Evolutionary conservation across 2,329 filamentous ascomycete species (phyloP).

Genomic region (Exophiala bonariae): DNA sequence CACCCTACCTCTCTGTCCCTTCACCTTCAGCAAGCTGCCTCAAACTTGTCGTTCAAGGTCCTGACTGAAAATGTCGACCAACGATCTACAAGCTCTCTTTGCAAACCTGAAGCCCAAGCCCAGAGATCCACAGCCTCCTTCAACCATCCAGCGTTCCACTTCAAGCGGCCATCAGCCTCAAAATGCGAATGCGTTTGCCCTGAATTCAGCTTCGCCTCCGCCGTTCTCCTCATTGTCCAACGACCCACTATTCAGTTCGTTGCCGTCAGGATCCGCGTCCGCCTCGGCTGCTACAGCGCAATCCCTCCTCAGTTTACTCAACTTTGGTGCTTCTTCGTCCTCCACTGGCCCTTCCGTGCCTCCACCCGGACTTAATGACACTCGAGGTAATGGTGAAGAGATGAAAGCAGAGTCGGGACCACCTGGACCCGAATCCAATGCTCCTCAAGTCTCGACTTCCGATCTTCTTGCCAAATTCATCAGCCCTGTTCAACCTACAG

Average conservation of each 20-base stretch:
- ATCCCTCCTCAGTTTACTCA: constrained; percentile 64
- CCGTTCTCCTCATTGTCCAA: constrained; percentile 7
- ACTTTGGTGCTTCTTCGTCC: constrained; percentile 56
- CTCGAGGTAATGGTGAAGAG: constrained; percentile 30
- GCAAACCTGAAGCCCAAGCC: constrained; percentile 46
- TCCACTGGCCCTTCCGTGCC: constrained; percentile 8
- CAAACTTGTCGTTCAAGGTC: constrained; percentile 10
- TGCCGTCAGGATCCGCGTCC: constrained; percentile 2
- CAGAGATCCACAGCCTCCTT: constrained; percentile 28
- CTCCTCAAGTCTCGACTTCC: constrained; percentile 48
- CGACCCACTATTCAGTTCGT: not conserved
- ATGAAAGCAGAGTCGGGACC: not conserved
- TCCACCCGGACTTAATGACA: constrained; percentile 30
- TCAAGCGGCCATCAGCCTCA: constrained; percentile 10
- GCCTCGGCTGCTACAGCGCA: constrained; percentile 47
- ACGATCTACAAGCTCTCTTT: constrained; percentile 48
- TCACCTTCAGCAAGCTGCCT: constrained; percentile 1
- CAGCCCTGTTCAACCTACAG: constrained; percentile 41
- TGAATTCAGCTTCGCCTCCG: constrained; percentile 17
- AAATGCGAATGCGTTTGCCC: constrained; percentile 10
- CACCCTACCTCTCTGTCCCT: not conserved
- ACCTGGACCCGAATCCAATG: constrained; percentile 19
- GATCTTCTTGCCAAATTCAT: constrained; percentile 60
- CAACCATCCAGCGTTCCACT: constrained; percentile 24
- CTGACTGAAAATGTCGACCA: constrained; percentile 45